phyloP scores from a whole-genome alignment of 352 stramenopile genomes.

The Phytophthora nicotianae region DNA sequence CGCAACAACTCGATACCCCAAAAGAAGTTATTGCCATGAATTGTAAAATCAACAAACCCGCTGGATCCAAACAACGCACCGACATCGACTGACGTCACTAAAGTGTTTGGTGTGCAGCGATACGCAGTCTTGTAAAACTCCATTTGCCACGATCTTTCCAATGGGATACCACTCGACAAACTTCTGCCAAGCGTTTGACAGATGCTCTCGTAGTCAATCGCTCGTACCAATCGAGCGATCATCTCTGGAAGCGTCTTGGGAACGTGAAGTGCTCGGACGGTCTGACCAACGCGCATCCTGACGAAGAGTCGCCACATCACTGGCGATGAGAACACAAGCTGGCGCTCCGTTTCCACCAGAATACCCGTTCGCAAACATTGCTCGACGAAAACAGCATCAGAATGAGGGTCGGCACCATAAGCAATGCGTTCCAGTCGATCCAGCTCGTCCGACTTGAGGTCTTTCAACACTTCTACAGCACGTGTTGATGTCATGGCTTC shows the following conservation, averaged over 20 bases:
- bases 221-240: conserved; percentile 1
- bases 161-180: conserved; percentile 11
- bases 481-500: conserved; percentile 14
- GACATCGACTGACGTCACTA: conserved; percentile 9
- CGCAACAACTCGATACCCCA: conserved; percentile 19
- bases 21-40: conserved; percentile 11
- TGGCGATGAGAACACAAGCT: conserved; percentile 1
- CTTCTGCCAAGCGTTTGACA: conserved; percentile 8
- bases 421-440: conserved; percentile 12
- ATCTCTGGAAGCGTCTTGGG: conserved; percentile 3
- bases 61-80: conserved; percentile 18
- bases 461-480: conserved; percentile 16
- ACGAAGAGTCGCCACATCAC: conserved; percentile 10
- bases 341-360: background rate
- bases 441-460: conserved; percentile 8
- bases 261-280: conserved; percentile 1
- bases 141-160: conserved; percentile 20
- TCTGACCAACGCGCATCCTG: conserved; percentile 7
- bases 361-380: conserved; percentile 13
- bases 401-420: conserved; percentile 1
- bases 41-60: conserved; percentile 21
- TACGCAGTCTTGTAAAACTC: conserved; percentile 18
- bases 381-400: background rate
- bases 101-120: conserved; percentile 17
- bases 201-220: conserved; percentile 10